Percentiles rank a stretch among this genome's conserved stretches.
Conservation (phyloP, 306 rosid genomes). For the Prinsepia uniflora region DNA sequence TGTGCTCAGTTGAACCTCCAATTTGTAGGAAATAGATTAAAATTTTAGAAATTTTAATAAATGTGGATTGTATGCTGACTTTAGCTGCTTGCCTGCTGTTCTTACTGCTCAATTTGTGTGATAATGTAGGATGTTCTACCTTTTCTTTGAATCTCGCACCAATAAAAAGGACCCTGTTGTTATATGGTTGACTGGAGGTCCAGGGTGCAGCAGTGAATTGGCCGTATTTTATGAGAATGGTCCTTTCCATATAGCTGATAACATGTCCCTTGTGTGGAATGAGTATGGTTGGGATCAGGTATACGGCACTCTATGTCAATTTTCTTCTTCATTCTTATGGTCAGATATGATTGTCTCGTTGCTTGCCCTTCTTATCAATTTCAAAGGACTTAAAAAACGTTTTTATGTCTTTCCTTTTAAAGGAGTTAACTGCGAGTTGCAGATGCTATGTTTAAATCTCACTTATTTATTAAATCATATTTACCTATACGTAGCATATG, state of each 20-base stretch:
- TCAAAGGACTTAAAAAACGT: neutral
- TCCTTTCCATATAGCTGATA: slow-evolving; percentile 75
- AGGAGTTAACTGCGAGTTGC: neutral
- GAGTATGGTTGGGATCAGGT: slow-evolving; percentile 97
- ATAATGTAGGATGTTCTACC: slow-evolving; percentile 79
- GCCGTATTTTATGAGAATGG: slow-evolving; percentile 95
- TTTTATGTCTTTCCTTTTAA: no score
- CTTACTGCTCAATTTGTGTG: slow-evolving; percentile 13
- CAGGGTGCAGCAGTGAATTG: slow-evolving; percentile 98
- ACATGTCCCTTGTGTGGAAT: slow-evolving; percentile 89
- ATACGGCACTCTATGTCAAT: slow-evolving; percentile 7
- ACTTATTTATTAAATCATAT: neutral
- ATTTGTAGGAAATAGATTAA: neutral
- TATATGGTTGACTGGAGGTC: slow-evolving; percentile 98
- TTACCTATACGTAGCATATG: neutral
- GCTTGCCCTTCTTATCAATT: neutral
- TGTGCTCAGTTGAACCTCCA: neutral
- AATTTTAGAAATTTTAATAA: neutral
- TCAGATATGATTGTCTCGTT: slow-evolving; percentile 7
- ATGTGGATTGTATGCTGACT: neutral
- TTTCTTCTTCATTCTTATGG: neutral
- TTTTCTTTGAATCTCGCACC: slow-evolving; percentile 82
- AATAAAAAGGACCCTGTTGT: slow-evolving; percentile 83
- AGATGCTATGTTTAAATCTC: neutral
- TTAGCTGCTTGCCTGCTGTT: slow-evolving; percentile 12